Evolutionary conservation across 257 asterid species (phyloP), one percentile per base, ranked within the genome.

Genomic region (Echium plantagineum): DNA sequence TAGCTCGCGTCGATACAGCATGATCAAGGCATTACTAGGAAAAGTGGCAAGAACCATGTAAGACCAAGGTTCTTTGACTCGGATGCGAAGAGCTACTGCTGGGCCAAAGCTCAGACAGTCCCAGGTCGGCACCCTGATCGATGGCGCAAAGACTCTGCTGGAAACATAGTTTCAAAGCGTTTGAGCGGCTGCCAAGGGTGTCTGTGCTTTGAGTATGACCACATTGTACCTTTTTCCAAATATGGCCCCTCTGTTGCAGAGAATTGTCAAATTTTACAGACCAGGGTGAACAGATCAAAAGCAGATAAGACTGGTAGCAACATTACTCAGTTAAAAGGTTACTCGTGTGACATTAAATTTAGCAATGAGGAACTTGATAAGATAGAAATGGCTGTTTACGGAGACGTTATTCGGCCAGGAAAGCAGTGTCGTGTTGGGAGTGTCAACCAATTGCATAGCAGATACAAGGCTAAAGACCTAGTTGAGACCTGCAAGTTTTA

Each of bases 211-310:
- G 93, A 83, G 74, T 85, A 78, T 72, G 91, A 86, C 68, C 89
- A 89, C 66, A 76, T 83, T 52, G 59, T 77, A 63, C 97, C 97
- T 52, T 86, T 78, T 79, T 82, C 91, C 48, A 82, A 72, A 75
- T 89, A 89, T 59, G 97, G 91, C 61, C 73, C 74, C 54, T 82
- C 94, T 58, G 83, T 82, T 69, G 81, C 30, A 18, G 91, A 69
- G 60, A 89, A 89, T 68, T 89, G 97, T 63, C 95, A 89, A 68
- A 78, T 86, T 71, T 91, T 89, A 69, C 95, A 86, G 75, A 89
- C 91, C 66, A 78, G 89, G 81, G 97, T 79, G 18, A 89, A 86
- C 79, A 83, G 94, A 74, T 75, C 77, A 73, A 89, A 85, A 64
- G 78, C 94, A 9, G 71, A 84, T 77, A 72, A 80, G 75, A 72